These are phyloP conservation scores for Nepenthes gracilis DNA, from an alignment of 148 eudicot genomes.

Conservation along the genomic window DNA sequence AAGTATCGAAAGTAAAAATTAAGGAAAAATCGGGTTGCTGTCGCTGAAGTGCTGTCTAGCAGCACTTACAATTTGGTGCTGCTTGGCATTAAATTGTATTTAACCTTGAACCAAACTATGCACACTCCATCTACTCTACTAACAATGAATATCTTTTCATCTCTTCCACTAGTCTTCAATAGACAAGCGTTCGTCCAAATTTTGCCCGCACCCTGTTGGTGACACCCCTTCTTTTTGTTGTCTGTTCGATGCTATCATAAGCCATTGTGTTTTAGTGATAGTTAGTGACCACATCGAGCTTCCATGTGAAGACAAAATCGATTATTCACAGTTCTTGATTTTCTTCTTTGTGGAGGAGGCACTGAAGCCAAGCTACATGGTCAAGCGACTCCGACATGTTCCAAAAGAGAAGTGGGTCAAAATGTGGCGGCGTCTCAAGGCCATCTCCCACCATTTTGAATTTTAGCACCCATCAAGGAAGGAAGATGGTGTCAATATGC, in stretches of 20 bases:
- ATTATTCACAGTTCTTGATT: constrained; percentile 55
- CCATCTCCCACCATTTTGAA: not conserved
- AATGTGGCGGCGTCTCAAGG: not conserved
- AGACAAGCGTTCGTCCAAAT: constrained; percentile 79
- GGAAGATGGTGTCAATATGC: not conserved
- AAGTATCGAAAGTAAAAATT: too few species aligned
- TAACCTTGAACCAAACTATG: not conserved
- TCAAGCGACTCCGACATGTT: constrained; percentile 41
- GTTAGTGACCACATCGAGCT: constrained; percentile 82
- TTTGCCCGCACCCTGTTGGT: constrained; percentile 82
- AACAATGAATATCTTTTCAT: not conserved
- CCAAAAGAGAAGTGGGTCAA: constrained; percentile 8
- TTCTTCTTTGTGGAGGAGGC: constrained; percentile 69
- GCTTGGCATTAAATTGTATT: not conserved
- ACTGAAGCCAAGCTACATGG: constrained; percentile 42
- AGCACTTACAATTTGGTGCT: too few species aligned
- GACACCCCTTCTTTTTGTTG: constrained; percentile 93
- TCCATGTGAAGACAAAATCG: constrained; percentile 73
- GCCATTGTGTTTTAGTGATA: constrained; percentile 83
- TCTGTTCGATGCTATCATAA: constrained; percentile 78
- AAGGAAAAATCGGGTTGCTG: too few species aligned
- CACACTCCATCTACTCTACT: not conserved
- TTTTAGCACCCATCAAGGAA: not conserved
- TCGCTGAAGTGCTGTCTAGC: too few species aligned
- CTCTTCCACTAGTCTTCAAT: constrained; percentile 37